Conservation (phyloP, 108 stramenopile genomes). For the Mayamaea pseudoterrestris region DNA sequence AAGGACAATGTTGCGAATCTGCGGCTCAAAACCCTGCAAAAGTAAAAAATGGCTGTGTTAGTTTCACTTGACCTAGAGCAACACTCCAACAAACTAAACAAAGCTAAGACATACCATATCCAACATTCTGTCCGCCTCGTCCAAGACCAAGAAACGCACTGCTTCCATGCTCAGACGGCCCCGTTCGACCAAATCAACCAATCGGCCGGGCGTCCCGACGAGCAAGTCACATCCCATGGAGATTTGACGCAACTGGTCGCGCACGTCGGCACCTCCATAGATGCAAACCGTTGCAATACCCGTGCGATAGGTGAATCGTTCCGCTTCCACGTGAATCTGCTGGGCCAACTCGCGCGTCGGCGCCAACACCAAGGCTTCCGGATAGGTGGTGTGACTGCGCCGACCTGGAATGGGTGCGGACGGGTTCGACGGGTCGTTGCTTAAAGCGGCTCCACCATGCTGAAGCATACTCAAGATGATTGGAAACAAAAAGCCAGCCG, state of each 20-base stretch:
- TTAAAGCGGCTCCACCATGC: conserved; percentile 57
- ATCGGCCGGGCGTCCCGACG: conserved; percentile 97
- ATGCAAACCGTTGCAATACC: conserved; percentile 89
- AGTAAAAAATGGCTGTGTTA: background rate
- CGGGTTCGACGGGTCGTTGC: background rate
- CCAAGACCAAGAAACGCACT: conserved; percentile 83
- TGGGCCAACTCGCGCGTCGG: conserved; percentile 96
- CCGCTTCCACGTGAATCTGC: conserved; percentile 97
- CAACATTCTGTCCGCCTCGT: conserved; percentile 98
- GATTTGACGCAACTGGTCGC: conserved; percentile 81
- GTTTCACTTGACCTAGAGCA: background rate
- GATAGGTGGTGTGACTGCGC: conserved; percentile 10
- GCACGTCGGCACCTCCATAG: conserved; percentile 94
- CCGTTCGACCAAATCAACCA: conserved; percentile 91
- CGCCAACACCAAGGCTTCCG: conserved; percentile 84
- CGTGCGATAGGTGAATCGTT: conserved; percentile 91
- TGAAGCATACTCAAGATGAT: conserved; percentile 86
- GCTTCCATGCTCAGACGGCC: conserved; percentile 81
- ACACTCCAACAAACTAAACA: conserved; percentile 23
- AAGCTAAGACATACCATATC: conserved; percentile 99
- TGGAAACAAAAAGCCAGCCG: conserved; percentile 96
- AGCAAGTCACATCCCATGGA: conserved; percentile 85
- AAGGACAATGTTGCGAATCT: conserved; percentile 82
- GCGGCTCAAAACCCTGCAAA: conserved; percentile 28
- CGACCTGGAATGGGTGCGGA: no score